These are phyloP conservation scores for Alliaria petiolata DNA, from an alignment of 345 rosid genomes.

Conservation along the genomic window DNA sequence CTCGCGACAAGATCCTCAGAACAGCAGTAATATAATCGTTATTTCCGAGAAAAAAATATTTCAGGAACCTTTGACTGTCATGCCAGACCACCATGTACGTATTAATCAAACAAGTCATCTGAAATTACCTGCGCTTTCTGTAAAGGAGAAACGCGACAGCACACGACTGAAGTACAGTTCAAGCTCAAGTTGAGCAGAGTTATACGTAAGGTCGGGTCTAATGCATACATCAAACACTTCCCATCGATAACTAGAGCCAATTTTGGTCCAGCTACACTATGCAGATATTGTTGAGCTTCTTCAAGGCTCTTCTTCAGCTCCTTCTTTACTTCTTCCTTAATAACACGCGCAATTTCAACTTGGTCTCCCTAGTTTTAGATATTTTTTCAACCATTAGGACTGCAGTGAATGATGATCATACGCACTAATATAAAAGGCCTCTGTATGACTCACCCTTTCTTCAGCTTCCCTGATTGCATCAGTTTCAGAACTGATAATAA, in stretches of 20 bases:
- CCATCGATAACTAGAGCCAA: conserved; percentile 88
- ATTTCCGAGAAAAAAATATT: background rate
- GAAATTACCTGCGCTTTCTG: conserved; percentile 92
- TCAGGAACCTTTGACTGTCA: background rate
- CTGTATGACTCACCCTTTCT: conserved; percentile 55
- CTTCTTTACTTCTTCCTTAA: conserved; percentile 73
- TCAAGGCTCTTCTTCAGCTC: conserved; percentile 72
- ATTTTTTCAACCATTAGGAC: background rate
- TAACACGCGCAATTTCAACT: conserved; percentile 74
- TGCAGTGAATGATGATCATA: background rate
- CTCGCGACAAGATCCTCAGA: background rate
- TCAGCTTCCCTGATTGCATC: conserved; percentile 85
- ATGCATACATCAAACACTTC: conserved; percentile 91
- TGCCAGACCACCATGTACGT: background rate
- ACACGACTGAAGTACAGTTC: conserved; percentile 91
- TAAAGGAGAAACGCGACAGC: conserved; percentile 97
- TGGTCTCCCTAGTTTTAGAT: conserved; percentile 66
- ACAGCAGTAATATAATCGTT: background rate
- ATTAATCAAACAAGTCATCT: background rate
- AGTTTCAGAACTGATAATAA: conserved; percentile 89
- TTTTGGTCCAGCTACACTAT: conserved; percentile 63
- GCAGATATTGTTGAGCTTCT: conserved; percentile 63
- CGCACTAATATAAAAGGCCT: background rate
- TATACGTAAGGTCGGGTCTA: conserved; percentile 76
- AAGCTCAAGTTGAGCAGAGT: conserved; percentile 88